A percentile compares a stretch with the other conserved stretches of the same genome.
phyloP scores from a whole-genome alignment of 257 asterid genomes.

The Nicotiana tabacum region DNA sequence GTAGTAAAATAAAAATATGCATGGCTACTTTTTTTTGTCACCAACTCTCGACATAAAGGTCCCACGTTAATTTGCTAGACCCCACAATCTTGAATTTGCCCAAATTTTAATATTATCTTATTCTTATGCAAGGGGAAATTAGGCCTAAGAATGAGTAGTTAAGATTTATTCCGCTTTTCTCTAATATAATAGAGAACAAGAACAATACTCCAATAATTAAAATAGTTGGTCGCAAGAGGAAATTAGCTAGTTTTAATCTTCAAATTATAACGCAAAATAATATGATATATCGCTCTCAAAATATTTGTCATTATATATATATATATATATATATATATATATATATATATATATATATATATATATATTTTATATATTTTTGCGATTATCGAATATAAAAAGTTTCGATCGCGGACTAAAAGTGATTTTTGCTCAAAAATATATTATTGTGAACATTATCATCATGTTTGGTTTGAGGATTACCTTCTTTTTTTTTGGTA shows the following conservation, averaged over 20 bases:
- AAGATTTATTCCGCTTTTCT: background rate
- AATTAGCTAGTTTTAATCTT: background rate
- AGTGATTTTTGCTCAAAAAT: too few species aligned
- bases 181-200: background rate
- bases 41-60: background rate
- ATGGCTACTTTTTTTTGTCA: background rate
- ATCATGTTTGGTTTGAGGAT: too few species aligned
- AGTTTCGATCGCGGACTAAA: rapidly evolving
- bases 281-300: too few species aligned
- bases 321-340: too few species aligned
- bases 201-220: background rate
- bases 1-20: background rate
- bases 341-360: too few species aligned
- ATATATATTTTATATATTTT: too few species aligned
- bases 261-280: too few species aligned
- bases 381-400: too few species aligned
- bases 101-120: background rate
- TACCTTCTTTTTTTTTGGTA: too few species aligned
- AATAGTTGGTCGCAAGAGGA: background rate
- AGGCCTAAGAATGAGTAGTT: background rate
- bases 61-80: background rate
- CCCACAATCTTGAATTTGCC: background rate
- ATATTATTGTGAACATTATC: too few species aligned
- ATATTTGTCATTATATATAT: too few species aligned
- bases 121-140: background rate